These are phyloP conservation scores for Fusarium sp. DNA, from an alignment of 2,329 filamentous ascomycete species.

Conservation along the genomic window DNA sequence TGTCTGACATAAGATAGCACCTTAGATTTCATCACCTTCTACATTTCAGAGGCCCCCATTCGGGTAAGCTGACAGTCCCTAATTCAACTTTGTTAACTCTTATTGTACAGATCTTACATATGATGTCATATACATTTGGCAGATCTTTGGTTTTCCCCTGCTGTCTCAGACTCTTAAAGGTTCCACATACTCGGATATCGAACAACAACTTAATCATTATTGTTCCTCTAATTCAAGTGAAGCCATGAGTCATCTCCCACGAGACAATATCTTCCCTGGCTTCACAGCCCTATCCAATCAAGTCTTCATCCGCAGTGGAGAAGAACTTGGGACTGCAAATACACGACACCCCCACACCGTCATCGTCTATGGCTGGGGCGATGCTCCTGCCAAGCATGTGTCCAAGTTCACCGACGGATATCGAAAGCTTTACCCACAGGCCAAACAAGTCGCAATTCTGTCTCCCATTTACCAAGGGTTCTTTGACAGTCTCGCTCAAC, in stretches of 20 bases:
- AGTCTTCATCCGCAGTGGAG: not conserved
- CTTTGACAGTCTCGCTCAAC: not conserved
- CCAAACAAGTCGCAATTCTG: not conserved
- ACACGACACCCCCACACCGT: not conserved
- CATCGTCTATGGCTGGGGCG: slow-evolving; percentile 21
- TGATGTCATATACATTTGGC: no score
- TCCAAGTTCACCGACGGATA: slow-evolving; percentile 5
- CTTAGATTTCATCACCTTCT: not conserved
- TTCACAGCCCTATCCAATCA: not conserved
- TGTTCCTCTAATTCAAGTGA: no score
- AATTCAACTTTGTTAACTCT: no score
- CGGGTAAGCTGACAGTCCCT: not conserved
- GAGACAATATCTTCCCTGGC: rapidly evolving
- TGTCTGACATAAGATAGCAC: not conserved
- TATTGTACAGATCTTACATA: no score
- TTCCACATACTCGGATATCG: no score
- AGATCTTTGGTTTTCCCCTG: no score
- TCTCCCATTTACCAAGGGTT: slow-evolving; percentile 6
- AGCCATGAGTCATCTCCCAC: no score
- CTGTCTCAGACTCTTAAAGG: no score
- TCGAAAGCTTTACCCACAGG: not conserved
- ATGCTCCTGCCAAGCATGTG: slow-evolving; percentile 10
- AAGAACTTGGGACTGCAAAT: not conserved
- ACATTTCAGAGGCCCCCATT: no score
- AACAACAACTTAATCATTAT: no score